Conservation (phyloP, 345 rosid species). For the Adansonia digitata region DNA sequence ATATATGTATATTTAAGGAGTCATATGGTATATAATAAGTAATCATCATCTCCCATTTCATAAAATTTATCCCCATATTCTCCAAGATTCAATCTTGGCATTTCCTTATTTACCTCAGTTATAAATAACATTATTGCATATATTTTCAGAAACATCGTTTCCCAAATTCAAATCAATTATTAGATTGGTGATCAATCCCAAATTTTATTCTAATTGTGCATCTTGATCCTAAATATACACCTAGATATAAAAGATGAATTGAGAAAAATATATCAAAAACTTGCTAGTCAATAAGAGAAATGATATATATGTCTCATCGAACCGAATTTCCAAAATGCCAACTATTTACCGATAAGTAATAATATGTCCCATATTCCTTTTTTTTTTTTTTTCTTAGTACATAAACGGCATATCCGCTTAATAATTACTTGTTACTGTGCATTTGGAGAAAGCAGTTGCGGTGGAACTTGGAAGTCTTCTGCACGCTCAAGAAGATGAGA, state of each 20-base stretch:
- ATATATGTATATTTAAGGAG: too few species aligned
- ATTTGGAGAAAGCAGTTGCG: background rate
- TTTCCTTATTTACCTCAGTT: background rate
- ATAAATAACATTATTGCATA: background rate
- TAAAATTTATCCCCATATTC: background rate
- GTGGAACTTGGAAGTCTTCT: conserved; percentile 8
- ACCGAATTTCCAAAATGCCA: background rate
- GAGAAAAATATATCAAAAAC: background rate
- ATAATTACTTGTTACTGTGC: conserved; percentile 21
- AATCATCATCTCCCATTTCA: background rate
- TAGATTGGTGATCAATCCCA: background rate
- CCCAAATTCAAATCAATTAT: background rate
- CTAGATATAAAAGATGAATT: background rate
- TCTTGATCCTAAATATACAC: background rate
- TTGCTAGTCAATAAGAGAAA: conserved; percentile 2
- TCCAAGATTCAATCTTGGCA: background rate
- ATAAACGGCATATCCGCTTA: conserved; percentile 9
- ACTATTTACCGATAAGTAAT: background rate
- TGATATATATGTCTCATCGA: conserved; percentile 6
- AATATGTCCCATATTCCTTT: conserved; percentile 3
- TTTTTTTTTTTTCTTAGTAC: background rate
- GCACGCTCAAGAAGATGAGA: conserved; percentile 11
- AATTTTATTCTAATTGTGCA: background rate
- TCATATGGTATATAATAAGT: background rate
- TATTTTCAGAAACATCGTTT: background rate